phyloP scores from a whole-genome alignment of 1,284 basidiomycete species.

The Neonothopanus nambi region DNA sequence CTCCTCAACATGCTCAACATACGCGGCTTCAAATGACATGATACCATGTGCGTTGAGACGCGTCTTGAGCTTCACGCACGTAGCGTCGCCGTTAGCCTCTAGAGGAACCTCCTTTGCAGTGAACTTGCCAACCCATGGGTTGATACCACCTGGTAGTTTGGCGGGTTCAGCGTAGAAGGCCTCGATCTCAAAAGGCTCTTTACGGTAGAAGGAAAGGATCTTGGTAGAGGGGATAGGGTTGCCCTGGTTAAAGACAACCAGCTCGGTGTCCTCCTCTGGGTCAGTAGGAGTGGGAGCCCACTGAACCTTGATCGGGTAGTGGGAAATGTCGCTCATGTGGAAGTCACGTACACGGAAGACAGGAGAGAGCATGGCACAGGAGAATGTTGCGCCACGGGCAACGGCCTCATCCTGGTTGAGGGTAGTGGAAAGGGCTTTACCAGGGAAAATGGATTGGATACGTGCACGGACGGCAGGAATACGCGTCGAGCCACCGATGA shows the following conservation, averaged over 20 bases:
- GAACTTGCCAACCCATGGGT: conserved; percentile 82
- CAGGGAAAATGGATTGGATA: conserved; percentile 84
- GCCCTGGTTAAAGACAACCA: conserved; percentile 82
- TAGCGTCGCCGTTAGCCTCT: conserved; percentile 68
- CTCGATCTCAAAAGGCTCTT: conserved; percentile 83
- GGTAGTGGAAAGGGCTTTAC: conserved; percentile 81
- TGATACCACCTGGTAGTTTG: conserved; percentile 72
- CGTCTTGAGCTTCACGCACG: conserved; percentile 87
- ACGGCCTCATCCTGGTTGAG: conserved; percentile 96
- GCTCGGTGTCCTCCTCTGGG: conserved; percentile 85
- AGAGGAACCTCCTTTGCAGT: conserved; percentile 79
- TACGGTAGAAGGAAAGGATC: conserved; percentile 92
- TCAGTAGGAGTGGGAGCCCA: conserved; percentile 79
- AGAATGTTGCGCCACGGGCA: conserved; percentile 91
- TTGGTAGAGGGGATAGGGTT: conserved; percentile 91
- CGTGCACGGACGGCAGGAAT: conserved; percentile 93
- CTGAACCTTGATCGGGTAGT: conserved; percentile 85
- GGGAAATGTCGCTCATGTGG: conserved; percentile 78
- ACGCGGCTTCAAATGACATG: conserved; percentile 82
- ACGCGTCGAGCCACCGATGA: conserved; percentile 95
- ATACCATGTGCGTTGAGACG: conserved; percentile 85
- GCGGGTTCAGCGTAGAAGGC: conserved; percentile 75
- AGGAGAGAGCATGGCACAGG: conserved; percentile 92
- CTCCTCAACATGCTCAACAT: conserved; percentile 83
- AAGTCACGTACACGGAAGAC: conserved; percentile 96